Percentiles rank a stretch among this genome's conserved stretches.
Evolutionary conservation across 2,329 filamentous ascomycete genomes (phyloP).

Genomic region (Paraconiothyrium brasiliense): DNA sequence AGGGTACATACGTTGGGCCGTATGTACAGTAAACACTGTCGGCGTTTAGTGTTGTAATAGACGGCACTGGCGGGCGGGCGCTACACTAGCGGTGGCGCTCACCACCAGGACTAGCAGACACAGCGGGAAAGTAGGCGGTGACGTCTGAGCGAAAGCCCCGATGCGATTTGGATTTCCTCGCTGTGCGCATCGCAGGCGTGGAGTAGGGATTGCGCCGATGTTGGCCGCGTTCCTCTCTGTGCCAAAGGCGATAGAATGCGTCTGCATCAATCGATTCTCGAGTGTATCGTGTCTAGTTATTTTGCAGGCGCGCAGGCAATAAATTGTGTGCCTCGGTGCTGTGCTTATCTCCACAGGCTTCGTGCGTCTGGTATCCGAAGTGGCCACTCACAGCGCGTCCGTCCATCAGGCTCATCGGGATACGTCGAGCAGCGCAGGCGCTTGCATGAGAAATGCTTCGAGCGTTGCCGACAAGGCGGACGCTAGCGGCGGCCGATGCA

Average conservation of each 20-base stretch:
- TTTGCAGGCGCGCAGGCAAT: too few relatives aligned
- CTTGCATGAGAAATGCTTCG: too few relatives aligned
- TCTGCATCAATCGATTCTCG: too few relatives aligned
- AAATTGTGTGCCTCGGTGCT: too few relatives aligned
- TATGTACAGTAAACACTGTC: too few relatives aligned
- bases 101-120: too few relatives aligned
- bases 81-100: too few relatives aligned
- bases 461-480: neutral
- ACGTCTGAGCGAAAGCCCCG: neutral
- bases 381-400: neutral
- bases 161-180: neutral
- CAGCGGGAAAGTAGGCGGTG: neutral
- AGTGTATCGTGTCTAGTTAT: too few relatives aligned
- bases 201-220: neutral
- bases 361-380: neutral
- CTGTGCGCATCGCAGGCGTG: neutral
- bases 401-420: neutral
- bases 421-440: neutral
- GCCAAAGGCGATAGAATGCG: too few relatives aligned
- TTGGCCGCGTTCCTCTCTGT: neutral
- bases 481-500: slow-evolving; percentile 17
- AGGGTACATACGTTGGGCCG: too few relatives aligned
- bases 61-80: too few relatives aligned
- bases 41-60: too few relatives aligned
- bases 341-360: neutral